Percentiles rank a stretch among this genome's conserved stretches.
Evolutionary conservation across 352 stramenopile species (phyloP).

Genomic region (Globisporangium solare): DNA sequence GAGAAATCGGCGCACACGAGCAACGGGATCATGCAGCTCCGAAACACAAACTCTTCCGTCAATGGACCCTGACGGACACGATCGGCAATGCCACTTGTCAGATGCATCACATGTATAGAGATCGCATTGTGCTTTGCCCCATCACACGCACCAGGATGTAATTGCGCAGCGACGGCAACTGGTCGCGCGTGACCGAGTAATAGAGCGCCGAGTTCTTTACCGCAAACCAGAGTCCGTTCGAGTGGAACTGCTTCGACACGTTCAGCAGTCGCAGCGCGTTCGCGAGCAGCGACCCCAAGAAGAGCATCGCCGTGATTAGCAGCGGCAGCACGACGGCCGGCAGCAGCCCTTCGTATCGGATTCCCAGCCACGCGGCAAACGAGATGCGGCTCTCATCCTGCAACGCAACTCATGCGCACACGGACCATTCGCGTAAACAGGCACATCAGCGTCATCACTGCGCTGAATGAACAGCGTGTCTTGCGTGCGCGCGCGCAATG

Average conservation of each 20-base stretch:
- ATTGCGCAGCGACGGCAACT: conserved; percentile 73
- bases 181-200: conserved; percentile 69
- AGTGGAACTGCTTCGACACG: conserved; percentile 72
- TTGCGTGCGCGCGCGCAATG: too few species aligned
- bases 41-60: conserved; percentile 95
- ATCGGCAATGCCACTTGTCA: too few species aligned
- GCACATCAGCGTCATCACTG: not conserved
- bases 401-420: not conserved
- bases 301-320: conserved; percentile 66
- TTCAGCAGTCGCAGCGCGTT: conserved; percentile 74
- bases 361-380: conserved; percentile 81
- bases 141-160: conserved; percentile 60
- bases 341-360: conserved; percentile 58
- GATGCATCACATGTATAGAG: conserved; percentile 12
- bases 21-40: conserved; percentile 90
- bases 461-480: not conserved
- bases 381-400: conserved; percentile 77
- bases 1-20: conserved; percentile 81
- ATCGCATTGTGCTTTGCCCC: not conserved
- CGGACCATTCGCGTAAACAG: too few species aligned
- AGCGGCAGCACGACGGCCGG: conserved; percentile 59
- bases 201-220: conserved; percentile 83
- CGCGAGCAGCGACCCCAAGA: conserved; percentile 68
- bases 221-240: conserved; percentile 66
- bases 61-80: conserved; percentile 63